Evolutionary conservation across 768 basidiomycete species (phyloP), one percentile per base, ranked within the genome.

Genomic region (Mycena maculata): DNA sequence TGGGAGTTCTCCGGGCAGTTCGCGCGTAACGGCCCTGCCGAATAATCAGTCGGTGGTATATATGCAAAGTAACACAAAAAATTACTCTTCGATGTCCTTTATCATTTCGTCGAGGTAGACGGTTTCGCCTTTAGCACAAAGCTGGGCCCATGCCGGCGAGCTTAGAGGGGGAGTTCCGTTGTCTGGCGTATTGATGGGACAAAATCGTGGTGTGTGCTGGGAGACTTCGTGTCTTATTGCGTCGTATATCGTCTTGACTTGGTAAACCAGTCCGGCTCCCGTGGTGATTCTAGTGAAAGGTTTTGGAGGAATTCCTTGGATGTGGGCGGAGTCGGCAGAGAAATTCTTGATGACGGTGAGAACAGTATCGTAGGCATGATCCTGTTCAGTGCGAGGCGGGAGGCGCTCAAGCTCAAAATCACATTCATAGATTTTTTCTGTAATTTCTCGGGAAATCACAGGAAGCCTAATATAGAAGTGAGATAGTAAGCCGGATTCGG

Each of bases 1-100:
- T 9, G 63, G 63, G 39, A 64, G 63, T n/a, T 64, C 63, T 25
- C 55, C 48, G 20, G 63, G 63, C 28, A 64, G 28, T 50, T 31
- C 28, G 18, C 63, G 63, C 18, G 23, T 58, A 49, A 28, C 25
- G 23, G 63, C 30, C 30, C 63, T 64, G 48, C 44, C 6, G 23
- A 55, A 55, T 25, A 59, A 16, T 38, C 25, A 49, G 12, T 56
- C 55, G 44, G 39, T 22, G 16, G 23, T 48, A n/a, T n/a, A n/a
- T n/a, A 13, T 1, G 28, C 36, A 47, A 47, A 30, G 38, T 7
- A 31, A 20, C 23, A 50, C n/a, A 33, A 36, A 47, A 60, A 62
- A 25, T 54, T 42, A 48, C 62, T 12, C 28, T 42, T 64, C 42
- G 9, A 64, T 57, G 39, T 57, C 31, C 48, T 58, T 22, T 15